phyloP scores from a whole-genome alignment of 2,329 filamentous ascomycete genomes.

The Ceratocystiopsis minuta region DNA sequence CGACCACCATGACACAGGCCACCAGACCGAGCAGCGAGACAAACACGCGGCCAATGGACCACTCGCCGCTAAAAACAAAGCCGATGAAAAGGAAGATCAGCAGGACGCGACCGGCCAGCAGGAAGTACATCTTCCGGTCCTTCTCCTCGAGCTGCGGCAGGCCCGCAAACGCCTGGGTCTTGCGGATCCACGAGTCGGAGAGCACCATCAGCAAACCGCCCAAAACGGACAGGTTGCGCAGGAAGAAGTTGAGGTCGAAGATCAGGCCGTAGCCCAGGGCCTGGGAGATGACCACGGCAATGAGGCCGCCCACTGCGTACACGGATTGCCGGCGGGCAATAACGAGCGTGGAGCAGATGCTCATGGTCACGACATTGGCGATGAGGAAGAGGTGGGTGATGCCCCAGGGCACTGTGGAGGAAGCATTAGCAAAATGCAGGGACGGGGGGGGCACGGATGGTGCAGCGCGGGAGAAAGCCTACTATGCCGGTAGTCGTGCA shows the following conservation, averaged over 20 bases:
- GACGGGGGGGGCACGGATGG: too few relatives aligned
- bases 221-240: slow-evolving; percentile 94
- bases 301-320: slow-evolving; percentile 77
- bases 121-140: slow-evolving; percentile 99
- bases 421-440: slow-evolving; percentile 3
- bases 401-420: slow-evolving; percentile 70
- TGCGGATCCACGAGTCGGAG: slow-evolving; percentile 94
- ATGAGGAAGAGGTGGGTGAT: slow-evolving; percentile 88
- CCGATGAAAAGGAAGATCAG: slow-evolving; percentile 96
- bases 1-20: slow-evolving; percentile 94
- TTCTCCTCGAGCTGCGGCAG: slow-evolving; percentile 92
- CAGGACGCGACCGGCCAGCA: slow-evolving; percentile 85
- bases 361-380: slow-evolving; percentile 78
- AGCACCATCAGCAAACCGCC: slow-evolving; percentile 95
- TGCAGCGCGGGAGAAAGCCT: slow-evolving; percentile 22
- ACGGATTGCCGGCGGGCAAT: slow-evolving; percentile 87
- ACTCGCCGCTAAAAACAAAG: slow-evolving; percentile 88
- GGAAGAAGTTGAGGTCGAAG: slow-evolving; percentile 99
- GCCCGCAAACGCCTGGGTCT: slow-evolving; percentile 90
- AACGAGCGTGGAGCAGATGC: slow-evolving; percentile 62
- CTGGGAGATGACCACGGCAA: slow-evolving; percentile 80
- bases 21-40: slow-evolving; percentile 74
- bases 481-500: slow-evolving; percentile 88
- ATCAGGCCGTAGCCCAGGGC: slow-evolving; percentile 93
- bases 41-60: slow-evolving; percentile 73